Evolutionary conservation across 495 filamentous ascomycete species (phyloP).

Genomic region (Parachaetomium inaequale): DNA sequence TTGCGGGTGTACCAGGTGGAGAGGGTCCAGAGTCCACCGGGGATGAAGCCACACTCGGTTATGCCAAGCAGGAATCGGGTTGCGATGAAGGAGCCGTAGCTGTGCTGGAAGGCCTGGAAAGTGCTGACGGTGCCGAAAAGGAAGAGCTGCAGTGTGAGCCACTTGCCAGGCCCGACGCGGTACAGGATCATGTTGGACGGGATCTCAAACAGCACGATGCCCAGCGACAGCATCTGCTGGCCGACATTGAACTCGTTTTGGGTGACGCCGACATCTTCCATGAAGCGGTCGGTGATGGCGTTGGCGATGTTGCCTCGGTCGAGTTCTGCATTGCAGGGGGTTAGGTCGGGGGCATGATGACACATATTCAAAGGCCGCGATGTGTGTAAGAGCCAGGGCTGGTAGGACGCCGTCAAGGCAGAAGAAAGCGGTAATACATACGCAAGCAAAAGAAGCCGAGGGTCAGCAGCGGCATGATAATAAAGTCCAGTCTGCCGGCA

Average conservation of each 20-base stretch:
- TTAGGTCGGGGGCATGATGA: too few species aligned
- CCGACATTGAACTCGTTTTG: constrained; percentile 59
- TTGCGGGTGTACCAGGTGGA: constrained; percentile 58
- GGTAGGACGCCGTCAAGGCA: background rate
- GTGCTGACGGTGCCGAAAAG: constrained; percentile 56
- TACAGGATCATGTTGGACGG: constrained; percentile 57
- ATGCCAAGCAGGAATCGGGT: constrained; percentile 52
- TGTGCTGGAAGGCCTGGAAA: constrained; percentile 55
- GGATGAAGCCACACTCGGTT: constrained; percentile 59
- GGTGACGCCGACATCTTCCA: constrained; percentile 50
- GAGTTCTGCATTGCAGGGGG: constrained; percentile 30
- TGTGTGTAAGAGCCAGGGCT: constrained; percentile 28
- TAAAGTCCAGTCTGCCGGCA: constrained; percentile 45
- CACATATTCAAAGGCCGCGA: too few species aligned
- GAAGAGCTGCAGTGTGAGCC: constrained; percentile 56
- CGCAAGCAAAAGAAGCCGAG: constrained; percentile 56
- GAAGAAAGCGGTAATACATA: constrained; percentile 33
- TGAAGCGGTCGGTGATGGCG: constrained; percentile 40
- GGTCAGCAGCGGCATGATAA: constrained; percentile 49
- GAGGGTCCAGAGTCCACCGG: constrained; percentile 58
- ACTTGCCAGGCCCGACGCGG: constrained; percentile 54
- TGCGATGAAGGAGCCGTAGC: constrained; percentile 46
- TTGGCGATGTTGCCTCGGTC: constrained; percentile 33
- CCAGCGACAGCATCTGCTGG: constrained; percentile 52
- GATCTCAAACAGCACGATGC: constrained; percentile 58